phyloP scores from a whole-genome alignment of 2,329 filamentous ascomycete species.

The Moelleriella libera region DNA sequence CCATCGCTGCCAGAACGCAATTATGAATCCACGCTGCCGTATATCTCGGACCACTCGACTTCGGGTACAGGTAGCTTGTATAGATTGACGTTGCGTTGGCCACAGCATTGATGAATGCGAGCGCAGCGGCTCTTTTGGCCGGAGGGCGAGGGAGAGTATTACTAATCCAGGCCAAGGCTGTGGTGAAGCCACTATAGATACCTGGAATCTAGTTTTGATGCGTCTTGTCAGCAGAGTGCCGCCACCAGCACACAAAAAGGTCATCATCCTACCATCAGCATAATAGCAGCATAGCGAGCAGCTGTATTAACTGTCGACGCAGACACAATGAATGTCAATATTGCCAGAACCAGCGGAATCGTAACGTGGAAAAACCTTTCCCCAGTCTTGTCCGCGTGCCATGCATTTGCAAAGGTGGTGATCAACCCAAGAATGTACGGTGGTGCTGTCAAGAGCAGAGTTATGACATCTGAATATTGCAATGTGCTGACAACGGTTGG shows the following conservation, averaged over 20 bases:
- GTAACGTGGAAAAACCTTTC: constrained; percentile 58
- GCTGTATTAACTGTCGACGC: constrained; percentile 45
- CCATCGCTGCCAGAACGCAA: constrained; percentile 47
- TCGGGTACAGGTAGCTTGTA: constrained; percentile 52
- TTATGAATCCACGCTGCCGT: constrained; percentile 54
- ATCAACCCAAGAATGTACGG: constrained; percentile 51
- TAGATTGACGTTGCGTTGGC: constrained; percentile 50
- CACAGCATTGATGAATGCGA: constrained; percentile 60
- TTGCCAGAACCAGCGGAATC: constrained; percentile 44
- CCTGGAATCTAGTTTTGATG: constrained; percentile 28
- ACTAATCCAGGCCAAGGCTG: constrained; percentile 59
- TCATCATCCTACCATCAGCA: constrained; percentile 42
- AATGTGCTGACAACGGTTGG: constrained; percentile 57
- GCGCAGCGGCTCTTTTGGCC: constrained; percentile 53
- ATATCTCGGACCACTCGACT: constrained; percentile 26
- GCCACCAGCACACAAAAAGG: neutral
- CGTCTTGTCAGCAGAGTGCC: neutral
- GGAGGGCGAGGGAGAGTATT: constrained; percentile 64
- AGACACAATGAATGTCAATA: constrained; percentile 53
- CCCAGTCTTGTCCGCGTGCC: constrained; percentile 56
- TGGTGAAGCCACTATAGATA: constrained; percentile 53
- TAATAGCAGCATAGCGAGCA: constrained; percentile 55
- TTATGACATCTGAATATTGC: constrained; percentile 43
- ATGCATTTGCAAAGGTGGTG: constrained; percentile 49
- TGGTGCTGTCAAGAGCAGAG: constrained; percentile 50